Conservation (phyloP, 176 grass and related monocot species). For the Triticum monococcum region DNA sequence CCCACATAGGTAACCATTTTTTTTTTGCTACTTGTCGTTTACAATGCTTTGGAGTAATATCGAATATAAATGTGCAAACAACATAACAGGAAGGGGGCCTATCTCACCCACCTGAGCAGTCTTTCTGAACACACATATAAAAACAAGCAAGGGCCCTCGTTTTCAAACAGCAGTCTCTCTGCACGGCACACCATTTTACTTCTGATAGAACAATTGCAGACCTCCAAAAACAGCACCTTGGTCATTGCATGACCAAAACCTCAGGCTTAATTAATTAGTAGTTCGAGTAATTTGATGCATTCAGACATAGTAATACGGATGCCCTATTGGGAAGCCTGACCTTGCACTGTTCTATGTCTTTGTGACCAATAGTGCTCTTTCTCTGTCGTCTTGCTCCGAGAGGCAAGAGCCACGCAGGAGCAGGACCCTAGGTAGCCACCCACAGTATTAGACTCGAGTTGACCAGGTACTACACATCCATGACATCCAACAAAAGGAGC, state of each 20-base stretch:
- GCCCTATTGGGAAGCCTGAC: background rate
- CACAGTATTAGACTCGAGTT: slow-evolving; percentile 1
- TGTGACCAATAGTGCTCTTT: background rate
- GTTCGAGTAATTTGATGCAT: background rate
- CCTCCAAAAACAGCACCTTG: background rate
- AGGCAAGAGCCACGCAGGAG: background rate
- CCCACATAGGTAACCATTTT: background rate
- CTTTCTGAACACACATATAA: background rate
- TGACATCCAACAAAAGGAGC: background rate
- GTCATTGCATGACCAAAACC: background rate
- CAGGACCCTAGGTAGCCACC: background rate
- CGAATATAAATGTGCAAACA: background rate
- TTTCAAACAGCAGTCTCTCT: slow-evolving; percentile 17
- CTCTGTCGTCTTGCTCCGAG: background rate
- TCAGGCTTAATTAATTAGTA: background rate
- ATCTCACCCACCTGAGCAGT: background rate
- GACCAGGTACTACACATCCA: background rate
- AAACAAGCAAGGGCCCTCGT: background rate
- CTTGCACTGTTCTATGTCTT: slow-evolving; percentile 4
- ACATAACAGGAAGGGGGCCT: background rate
- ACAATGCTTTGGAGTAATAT: background rate
- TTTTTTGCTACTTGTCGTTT: background rate
- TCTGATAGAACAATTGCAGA: background rate
- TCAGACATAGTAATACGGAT: slow-evolving; percentile 6
- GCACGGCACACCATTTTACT: background rate